Base-by-base conservation (phyloP, 805 yeast genomes). In the Barnettozyma pratensis region DNA sequence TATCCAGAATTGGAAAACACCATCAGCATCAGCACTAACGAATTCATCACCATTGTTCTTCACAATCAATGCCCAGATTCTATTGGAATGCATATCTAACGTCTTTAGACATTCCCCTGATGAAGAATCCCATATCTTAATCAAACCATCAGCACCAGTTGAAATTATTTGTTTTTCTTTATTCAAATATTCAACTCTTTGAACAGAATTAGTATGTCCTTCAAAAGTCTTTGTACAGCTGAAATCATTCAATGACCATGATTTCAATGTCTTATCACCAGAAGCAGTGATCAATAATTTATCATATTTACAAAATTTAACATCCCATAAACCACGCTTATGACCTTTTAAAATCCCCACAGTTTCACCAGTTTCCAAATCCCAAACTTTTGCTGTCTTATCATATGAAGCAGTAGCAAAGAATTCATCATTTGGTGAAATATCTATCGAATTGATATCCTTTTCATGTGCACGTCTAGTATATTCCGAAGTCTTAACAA, bases 401-500 rank as follows among this genome's bases (percentile, higher is more conserved):
- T 94, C 99, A 64, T 87, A 96, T 10, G 96, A 87, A 3, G 96
- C 98, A 1, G 97, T 85, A 0, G 96, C 98, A 60, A 94, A 83
- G 44, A 76, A 73, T 54, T 83, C 85, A 66, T 92, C 95, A 61
- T 90, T 88, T 14, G 97, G 96, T n/a, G 97, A 77, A 4, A 94
- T 73, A 54, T 90, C 97, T 46, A 94, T 70, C 3, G 92, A 78
- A 60, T 94, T 95, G 51, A 94, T 94, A 66, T 94, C 97, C 65
- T 92, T 94, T 47, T 94, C 98, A 65, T 94, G 99, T 1, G 97
- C 98, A 61, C 91, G 81, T 72, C 97, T 81, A 0, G 99, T 94
- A 66, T 85, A 94, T 47, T 83, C 89, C 3, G 97, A 86, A 2
- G 74, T 70, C 57, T 75, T 80, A 6, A 87, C 74, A 4, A 61